Evolutionary conservation across 2,329 filamentous ascomycete species (phyloP).

Genomic region (Emergomyces orientalis): DNA sequence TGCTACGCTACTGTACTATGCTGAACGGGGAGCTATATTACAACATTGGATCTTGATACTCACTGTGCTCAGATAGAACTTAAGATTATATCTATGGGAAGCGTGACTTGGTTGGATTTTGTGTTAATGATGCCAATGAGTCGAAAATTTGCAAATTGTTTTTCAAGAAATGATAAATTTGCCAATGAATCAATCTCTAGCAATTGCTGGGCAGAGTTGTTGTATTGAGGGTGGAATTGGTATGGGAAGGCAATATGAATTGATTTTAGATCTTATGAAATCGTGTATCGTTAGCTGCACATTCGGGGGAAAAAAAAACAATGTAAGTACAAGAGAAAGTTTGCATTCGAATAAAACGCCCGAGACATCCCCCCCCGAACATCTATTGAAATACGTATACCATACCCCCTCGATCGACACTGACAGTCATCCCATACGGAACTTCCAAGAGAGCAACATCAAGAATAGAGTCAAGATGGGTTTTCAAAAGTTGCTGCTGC

Average conservation of each 20-base stretch:
- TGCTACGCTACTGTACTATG: no score
- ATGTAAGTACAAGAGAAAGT: background rate
- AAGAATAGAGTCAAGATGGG: constrained; percentile 77
- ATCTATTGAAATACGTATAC: constrained; percentile 70
- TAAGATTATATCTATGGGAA: background rate
- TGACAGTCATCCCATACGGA: constrained; percentile 88
- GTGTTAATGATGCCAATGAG: background rate
- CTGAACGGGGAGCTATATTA: no score
- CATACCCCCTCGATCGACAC: constrained; percentile 78
- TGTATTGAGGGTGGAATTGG: background rate
- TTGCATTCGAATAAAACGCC: background rate
- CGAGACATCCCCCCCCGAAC: background rate
- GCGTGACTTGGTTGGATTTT: background rate
- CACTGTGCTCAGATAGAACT: background rate
- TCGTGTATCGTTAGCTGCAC: no score
- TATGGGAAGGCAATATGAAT: background rate
- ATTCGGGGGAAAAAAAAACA: background rate
- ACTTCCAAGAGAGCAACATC: constrained; percentile 82
- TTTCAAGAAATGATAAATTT: background rate
- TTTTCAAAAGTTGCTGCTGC: constrained; percentile 75
- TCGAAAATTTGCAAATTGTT: background rate
- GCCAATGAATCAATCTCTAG: background rate
- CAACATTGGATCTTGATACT: no score
- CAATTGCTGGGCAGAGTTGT: background rate
- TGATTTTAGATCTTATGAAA: background rate